These are phyloP conservation scores for Cetradonia linearis DNA, from an alignment of 495 filamentous ascomycete species.

Conservation along the genomic window DNA sequence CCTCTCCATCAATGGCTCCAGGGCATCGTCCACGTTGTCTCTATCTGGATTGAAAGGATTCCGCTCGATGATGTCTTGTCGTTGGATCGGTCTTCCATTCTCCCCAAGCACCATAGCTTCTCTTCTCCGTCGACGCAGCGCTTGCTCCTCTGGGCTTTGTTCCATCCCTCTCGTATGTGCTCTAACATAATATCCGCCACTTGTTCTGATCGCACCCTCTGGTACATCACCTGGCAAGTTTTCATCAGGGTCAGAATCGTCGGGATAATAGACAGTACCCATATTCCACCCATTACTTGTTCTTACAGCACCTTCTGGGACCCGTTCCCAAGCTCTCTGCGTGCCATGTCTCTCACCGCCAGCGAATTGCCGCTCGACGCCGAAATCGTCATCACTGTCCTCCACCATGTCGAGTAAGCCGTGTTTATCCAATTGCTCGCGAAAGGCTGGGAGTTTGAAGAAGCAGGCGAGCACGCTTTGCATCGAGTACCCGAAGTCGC, in stretches of 20 bases:
- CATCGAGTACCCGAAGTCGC: conserved; percentile 33
- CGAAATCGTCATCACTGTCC: conserved; percentile 6
- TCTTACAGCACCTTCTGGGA: neutral
- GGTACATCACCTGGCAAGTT: neutral
- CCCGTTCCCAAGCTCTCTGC: neutral
- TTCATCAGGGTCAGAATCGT: neutral
- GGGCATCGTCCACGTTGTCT: conserved; percentile 13
- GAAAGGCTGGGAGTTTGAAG: conserved; percentile 29
- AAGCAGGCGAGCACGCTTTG: conserved; percentile 34
- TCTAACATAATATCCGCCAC: neutral
- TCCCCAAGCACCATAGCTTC: conserved; percentile 49
- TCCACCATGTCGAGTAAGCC: conserved; percentile 29
- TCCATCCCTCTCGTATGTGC: conserved; percentile 26
- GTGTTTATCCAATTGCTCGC: conserved; percentile 37
- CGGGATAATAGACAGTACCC: neutral
- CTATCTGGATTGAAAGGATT: conserved; percentile 18
- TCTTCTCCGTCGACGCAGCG: conserved; percentile 39
- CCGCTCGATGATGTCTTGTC: conserved; percentile 42
- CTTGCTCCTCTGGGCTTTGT: conserved; percentile 41
- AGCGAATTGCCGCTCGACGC: neutral
- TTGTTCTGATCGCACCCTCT: neutral
- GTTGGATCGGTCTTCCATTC: conserved; percentile 38
- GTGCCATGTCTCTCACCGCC: neutral
- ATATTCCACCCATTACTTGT: neutral
- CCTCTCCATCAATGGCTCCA: conserved; percentile 14